Conservation (phyloP, 352 stramenopile genomes). For the Phytophthora agathidicida region DNA sequence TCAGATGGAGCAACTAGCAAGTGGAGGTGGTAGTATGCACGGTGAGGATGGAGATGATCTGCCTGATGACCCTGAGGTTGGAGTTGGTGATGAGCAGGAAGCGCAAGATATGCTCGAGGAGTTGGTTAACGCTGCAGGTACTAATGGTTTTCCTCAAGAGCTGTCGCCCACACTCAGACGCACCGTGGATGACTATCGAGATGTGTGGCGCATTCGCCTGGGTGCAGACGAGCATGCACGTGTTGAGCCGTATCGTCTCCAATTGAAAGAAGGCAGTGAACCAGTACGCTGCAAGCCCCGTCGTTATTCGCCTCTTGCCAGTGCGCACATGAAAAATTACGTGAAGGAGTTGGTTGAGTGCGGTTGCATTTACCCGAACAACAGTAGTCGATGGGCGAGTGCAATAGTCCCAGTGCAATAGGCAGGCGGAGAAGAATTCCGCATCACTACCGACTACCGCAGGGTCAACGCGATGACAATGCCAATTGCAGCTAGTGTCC, state of each 20-base stretch:
- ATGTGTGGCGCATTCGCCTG: conserved; percentile 9
- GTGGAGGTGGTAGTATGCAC: neutral
- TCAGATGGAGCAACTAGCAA: conserved; percentile 9
- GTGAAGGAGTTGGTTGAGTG: conserved; percentile 1
- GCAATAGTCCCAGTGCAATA: conserved; percentile 1
- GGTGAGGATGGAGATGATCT: conserved; percentile 2
- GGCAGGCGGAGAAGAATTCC: neutral
- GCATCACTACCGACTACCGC: conserved; percentile 8
- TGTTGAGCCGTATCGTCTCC: conserved; percentile 1
- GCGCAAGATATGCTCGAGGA: neutral
- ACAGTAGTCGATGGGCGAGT: neutral
- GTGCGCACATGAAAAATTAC: neutral
- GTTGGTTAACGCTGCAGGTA: neutral
- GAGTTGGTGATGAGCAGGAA: neutral
- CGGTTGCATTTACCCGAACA: conserved; percentile 7
- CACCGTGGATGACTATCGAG: conserved; percentile 3
- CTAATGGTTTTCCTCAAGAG: neutral
- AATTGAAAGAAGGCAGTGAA: neutral
- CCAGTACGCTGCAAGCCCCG: conserved; percentile 10
- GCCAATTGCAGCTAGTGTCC: conserved; percentile 9
- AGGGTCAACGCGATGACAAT: conserved; percentile 15
- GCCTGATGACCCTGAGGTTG: conserved; percentile 9
- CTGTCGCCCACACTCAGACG: neutral
- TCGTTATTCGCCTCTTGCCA: conserved; percentile 6
- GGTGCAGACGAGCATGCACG: neutral